phyloP scores from a whole-genome alignment of 1,284 basidiomycete genomes.

The Microbotryum silenes-acaulis region DNA sequence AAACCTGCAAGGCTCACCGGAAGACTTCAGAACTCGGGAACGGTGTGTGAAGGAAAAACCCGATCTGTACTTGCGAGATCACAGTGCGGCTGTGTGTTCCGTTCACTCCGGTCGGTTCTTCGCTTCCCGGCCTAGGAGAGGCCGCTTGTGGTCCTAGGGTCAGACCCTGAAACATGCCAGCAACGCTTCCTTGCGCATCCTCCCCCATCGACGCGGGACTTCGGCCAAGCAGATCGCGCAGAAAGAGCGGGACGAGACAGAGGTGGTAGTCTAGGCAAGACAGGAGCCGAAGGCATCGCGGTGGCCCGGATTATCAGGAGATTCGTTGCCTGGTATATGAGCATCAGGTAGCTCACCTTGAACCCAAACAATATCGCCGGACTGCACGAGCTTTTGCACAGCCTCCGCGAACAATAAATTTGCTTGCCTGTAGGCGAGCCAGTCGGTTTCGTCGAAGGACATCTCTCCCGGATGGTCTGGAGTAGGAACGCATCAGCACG shows the following conservation, averaged over 20 bases:
- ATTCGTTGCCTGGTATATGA: not conserved
- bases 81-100: constrained; percentile 15
- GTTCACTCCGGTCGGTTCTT: constrained; percentile 47
- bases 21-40: constrained; percentile 99
- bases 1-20: constrained; percentile 52
- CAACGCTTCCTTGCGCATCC: constrained; percentile 50
- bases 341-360: constrained; percentile 49
- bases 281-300: not conserved
- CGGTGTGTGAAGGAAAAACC: constrained; percentile 97
- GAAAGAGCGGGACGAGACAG: constrained; percentile 93
- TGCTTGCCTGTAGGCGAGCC: constrained; percentile 94
- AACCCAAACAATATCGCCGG: constrained; percentile 96
- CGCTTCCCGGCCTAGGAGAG: constrained; percentile 2
- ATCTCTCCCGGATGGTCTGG: constrained; percentile 63
- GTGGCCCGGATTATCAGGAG: not conserved
- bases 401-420: constrained; percentile 90
- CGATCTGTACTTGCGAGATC: constrained; percentile 64
- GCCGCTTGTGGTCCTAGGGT: constrained; percentile 35
- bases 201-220: constrained; percentile 50
- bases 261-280: constrained; percentile 45
- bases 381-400: constrained; percentile 65
- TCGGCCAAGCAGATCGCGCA: constrained; percentile 72
- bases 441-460: constrained; percentile 98
- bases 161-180: constrained; percentile 50
- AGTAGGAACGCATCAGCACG: not conserved